Evolutionary conservation across 2,329 filamentous ascomycete species (phyloP).

Genomic region (Penicillium verrucosum): DNA sequence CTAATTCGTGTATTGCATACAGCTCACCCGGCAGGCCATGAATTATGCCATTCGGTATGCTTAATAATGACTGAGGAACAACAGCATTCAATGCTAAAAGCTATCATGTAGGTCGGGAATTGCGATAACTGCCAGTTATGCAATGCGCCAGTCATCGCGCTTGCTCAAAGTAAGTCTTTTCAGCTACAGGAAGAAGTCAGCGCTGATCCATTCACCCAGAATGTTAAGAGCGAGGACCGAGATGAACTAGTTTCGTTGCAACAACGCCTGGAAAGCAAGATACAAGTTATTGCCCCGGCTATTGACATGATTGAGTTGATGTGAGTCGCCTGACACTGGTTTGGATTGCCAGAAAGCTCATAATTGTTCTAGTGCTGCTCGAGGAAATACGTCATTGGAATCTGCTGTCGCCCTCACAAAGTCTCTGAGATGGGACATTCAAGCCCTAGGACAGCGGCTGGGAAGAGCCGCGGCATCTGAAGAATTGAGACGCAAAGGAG

Average conservation of each 20-base stretch:
- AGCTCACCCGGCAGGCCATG: slow-evolving; percentile 75
- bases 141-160: slow-evolving; percentile 75
- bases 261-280: slow-evolving; percentile 75
- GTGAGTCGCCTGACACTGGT: slow-evolving; percentile 43
- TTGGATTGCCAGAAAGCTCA: neutral
- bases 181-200: neutral
- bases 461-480: slow-evolving; percentile 66
- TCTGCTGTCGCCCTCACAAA: slow-evolving; percentile 81
- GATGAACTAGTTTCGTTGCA: slow-evolving; percentile 72
- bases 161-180: slow-evolving; percentile 60
- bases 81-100: slow-evolving; percentile 6
- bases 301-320: slow-evolving; percentile 92
- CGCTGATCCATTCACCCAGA: slow-evolving; percentile 37
- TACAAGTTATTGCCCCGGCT: slow-evolving; percentile 82
- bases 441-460: slow-evolving; percentile 71
- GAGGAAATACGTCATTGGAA: slow-evolving; percentile 77
- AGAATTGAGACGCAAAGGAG: slow-evolving; percentile 35
- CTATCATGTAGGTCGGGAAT: slow-evolving; percentile 62
- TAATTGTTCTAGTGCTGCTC: slow-evolving; percentile 53
- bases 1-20: slow-evolving; percentile 18
- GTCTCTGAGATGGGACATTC: slow-evolving; percentile 77
- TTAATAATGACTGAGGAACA: neutral
- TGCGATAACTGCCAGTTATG: slow-evolving; percentile 77
- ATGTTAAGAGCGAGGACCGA: slow-evolving; percentile 67
- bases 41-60: slow-evolving; percentile 77